Conservation (phyloP, 805 yeast genomes). For the Priceomyces medius region DNA sequence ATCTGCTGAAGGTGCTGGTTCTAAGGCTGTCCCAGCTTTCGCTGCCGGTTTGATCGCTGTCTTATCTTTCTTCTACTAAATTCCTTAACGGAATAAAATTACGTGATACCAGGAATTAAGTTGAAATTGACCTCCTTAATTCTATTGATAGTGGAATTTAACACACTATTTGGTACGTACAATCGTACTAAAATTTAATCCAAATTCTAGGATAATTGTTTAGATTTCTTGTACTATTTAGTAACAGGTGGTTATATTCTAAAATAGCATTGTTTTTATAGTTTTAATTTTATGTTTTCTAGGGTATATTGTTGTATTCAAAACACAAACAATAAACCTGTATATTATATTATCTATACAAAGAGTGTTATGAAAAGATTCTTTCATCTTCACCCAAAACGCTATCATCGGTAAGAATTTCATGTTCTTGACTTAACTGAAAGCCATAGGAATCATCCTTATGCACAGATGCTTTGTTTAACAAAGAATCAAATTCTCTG, state of each 20-base stretch:
- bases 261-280: conserved; percentile 2
- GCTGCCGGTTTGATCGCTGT: conserved; percentile 28
- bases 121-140: too few relatives aligned
- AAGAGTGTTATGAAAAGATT: not conserved
- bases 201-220: conserved; percentile 1
- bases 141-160: too few relatives aligned
- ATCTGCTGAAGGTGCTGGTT: conserved; percentile 14
- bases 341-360: not conserved
- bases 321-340: not conserved
- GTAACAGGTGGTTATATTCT: not conserved
- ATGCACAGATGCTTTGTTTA: conserved; percentile 8
- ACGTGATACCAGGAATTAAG: too few relatives aligned
- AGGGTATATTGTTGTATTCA: not conserved
- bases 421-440: not conserved
- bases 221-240: conserved; percentile 2
- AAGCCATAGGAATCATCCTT: not conserved
- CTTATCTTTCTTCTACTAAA: conserved; percentile 14
- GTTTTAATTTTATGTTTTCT: conserved; percentile 1
- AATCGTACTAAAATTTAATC: not conserved
- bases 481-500: conserved; percentile 20
- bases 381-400: conserved; percentile 9
- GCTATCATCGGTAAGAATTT: conserved; percentile 1
- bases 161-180: too few relatives aligned
- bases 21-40: conserved; percentile 15
- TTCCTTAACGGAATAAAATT: not conserved